Evolutionary conservation across 2,329 filamentous ascomycete genomes (phyloP), one percentile per base, ranked within the genome.

Genomic region (Capronia americana): DNA sequence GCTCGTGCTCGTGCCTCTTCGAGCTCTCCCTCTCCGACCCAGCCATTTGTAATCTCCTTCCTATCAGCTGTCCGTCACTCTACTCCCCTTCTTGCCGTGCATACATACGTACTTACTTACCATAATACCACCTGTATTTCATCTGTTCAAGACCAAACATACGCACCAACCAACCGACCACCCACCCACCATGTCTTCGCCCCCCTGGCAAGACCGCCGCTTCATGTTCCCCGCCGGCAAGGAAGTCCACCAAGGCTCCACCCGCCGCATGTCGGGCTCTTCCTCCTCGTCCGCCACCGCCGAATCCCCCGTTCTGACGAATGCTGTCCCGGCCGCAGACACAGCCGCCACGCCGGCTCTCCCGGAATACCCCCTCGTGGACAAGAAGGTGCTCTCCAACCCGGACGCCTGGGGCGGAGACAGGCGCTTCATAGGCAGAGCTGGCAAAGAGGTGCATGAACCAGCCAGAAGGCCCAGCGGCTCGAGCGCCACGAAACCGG

Each of bases 171-270:
- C 48, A 10, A 51, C 11, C 48, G 20, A 53, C 10, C 48, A 17
- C 23, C 12, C n/a, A 26, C 26, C 10, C 28, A 55, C 7, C 28
- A 55, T 34, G 34, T 61, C 58, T 10, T 53, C 58, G 41, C 55
- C 60, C 26, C 56, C 63, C 59, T 71, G 69, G 69, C 69, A 71
- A 64, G 69, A 71, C 55, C 69, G 69, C 57, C 69, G 69, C 64
- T 69, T 69, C 69, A 71, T 71, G 67, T 69, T 64, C 54, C 64
- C 62, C 12, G 41, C 61, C 3, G 67, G 67, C 41, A 59, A 55
- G 28, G 58, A 69, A 41, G 63, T 71, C 44, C 69, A 71, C 63
- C 51, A 71, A 60, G 64, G 66, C 54, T 65, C 57, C 48, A 23
- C 26, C 11, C 64, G 64, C 20, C 59, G 64, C n/a, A 58, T 59